Percentiles rank a stretch among this genome's conserved stretches.
These are phyloP conservation scores for Tricholoma sp. DNA, from an alignment of 768 basidiomycete genomes.

Conservation along the genomic window DNA sequence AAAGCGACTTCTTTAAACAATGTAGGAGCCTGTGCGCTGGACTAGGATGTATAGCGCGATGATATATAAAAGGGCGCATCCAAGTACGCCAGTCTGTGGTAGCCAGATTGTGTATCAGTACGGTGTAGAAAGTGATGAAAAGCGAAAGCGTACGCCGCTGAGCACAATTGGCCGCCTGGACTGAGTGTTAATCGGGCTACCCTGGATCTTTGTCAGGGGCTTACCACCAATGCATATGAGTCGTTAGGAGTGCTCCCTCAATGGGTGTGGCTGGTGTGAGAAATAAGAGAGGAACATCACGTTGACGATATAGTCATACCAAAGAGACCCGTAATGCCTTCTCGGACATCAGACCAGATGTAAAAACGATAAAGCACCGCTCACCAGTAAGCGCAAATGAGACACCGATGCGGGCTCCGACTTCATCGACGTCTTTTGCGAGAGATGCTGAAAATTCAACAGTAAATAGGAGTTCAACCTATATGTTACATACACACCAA, in stretches of 20 bases:
- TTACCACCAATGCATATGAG: conserved; percentile 9
- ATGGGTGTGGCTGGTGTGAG: neutral
- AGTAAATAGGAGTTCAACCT: neutral
- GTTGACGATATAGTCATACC: conserved; percentile 22
- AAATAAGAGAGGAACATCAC: no score
- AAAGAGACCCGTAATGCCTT: conserved; percentile 25
- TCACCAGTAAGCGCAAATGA: conserved; percentile 38
- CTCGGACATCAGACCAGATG: neutral
- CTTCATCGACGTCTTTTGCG: conserved; percentile 36
- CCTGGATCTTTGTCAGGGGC: neutral
- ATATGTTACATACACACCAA: conserved; percentile 16
- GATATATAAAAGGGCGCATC: neutral
- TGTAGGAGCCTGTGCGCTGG: conserved; percentile 6
- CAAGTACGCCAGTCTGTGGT: conserved; percentile 2
- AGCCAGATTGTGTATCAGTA: neutral
- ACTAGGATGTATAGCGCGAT: conserved; percentile 4
- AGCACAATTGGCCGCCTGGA: conserved; percentile 11
- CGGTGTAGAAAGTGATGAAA: neutral
- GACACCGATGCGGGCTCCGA: conserved; percentile 45
- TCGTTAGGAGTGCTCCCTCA: conserved; percentile 1
- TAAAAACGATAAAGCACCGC: conserved; percentile 3
- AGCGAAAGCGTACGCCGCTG: conserved; percentile 7
- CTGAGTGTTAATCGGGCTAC: neutral
- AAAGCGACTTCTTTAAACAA: neutral
- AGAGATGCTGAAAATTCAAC: conserved; percentile 21